These are phyloP conservation scores for Xerocomus potaroensis DNA, from an alignment of 768 basidiomycete species.

Conservation along the genomic window DNA sequence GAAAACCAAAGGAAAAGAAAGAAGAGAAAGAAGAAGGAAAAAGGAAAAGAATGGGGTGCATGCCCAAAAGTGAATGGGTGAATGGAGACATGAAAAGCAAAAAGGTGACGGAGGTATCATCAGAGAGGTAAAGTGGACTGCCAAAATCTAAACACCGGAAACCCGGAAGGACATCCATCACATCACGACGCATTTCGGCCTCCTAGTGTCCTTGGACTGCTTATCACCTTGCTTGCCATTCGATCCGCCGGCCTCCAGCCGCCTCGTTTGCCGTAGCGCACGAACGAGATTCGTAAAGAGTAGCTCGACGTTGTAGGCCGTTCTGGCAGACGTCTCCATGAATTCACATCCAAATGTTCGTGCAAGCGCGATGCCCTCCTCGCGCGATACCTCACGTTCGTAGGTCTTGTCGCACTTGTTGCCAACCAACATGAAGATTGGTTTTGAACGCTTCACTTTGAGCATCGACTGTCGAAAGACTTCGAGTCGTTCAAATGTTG, in stretches of 20 bases:
- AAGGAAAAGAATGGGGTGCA: conserved; percentile 18
- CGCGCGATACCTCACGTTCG: conserved; percentile 85
- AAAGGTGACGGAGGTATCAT: conserved; percentile 69
- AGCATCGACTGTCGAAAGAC: conserved; percentile 87
- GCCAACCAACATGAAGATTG: conserved; percentile 91
- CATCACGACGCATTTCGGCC: conserved; percentile 72
- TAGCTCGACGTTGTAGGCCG: conserved; percentile 85
- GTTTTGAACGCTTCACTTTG: conserved; percentile 80
- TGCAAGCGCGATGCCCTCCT: conserved; percentile 83
- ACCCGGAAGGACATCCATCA: conserved; percentile 63
- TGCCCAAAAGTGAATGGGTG: conserved; percentile 24
- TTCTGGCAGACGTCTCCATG: conserved; percentile 96
- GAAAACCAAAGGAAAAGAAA: conserved; percentile 18
- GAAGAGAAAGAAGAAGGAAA: conserved; percentile 19
- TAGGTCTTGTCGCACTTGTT: conserved; percentile 95
- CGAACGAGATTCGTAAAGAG: conserved; percentile 89
- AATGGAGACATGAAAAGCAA: conserved; percentile 26
- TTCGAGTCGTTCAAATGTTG: conserved; percentile 86
- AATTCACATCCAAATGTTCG: conserved; percentile 87
- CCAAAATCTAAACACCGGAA: conserved; percentile 58
- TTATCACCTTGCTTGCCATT: conserved; percentile 38
- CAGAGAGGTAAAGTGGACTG: conserved; percentile 61
- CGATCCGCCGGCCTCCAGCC: conserved; percentile 44
- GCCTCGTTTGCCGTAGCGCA: conserved; percentile 67
- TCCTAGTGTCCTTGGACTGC: conserved; percentile 43